Conservation (phyloP, 495 filamentous ascomycete species). For the Hypoxylon lienhwacheense region DNA sequence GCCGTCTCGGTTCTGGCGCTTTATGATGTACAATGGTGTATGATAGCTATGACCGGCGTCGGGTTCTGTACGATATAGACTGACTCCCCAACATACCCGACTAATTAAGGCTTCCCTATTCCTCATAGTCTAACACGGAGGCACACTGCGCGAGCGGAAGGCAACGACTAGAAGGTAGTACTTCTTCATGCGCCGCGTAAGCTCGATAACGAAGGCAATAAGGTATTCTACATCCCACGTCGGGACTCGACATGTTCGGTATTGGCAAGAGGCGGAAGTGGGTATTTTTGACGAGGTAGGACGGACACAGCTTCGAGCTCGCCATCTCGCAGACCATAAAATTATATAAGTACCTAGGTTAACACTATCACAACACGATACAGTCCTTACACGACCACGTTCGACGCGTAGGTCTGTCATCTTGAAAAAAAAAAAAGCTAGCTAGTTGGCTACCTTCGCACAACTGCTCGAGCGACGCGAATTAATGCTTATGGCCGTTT, state of each 20-base stretch:
- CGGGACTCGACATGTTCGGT: constrained; percentile 9
- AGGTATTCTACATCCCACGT: constrained; percentile 5
- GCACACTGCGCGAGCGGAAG: background rate
- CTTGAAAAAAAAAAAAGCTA: too few species aligned
- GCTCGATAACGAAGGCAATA: constrained; percentile 1
- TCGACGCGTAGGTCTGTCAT: too few species aligned
- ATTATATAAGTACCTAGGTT: background rate
- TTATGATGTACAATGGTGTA: constrained; percentile 17
- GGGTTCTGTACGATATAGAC: constrained; percentile 17
- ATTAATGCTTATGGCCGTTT: too few species aligned
- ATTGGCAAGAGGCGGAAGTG: constrained; percentile 8
- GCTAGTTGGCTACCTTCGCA: too few species aligned
- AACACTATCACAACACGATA: background rate
- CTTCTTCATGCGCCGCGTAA: constrained; percentile 15
- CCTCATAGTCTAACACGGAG: background rate
- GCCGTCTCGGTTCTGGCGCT: background rate
- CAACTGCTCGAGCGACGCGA: too few species aligned
- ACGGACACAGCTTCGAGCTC: background rate
- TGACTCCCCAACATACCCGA: constrained; percentile 13
- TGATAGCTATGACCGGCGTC: constrained; percentile 15
- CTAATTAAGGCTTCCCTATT: constrained; percentile 9
- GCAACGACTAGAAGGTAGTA: background rate
- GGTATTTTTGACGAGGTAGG: background rate
- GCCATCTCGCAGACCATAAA: background rate
- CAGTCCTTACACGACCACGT: background rate